Conservation (phyloP, 2,329 filamentous ascomycete species). For the Hypomyces rosellus region DNA sequence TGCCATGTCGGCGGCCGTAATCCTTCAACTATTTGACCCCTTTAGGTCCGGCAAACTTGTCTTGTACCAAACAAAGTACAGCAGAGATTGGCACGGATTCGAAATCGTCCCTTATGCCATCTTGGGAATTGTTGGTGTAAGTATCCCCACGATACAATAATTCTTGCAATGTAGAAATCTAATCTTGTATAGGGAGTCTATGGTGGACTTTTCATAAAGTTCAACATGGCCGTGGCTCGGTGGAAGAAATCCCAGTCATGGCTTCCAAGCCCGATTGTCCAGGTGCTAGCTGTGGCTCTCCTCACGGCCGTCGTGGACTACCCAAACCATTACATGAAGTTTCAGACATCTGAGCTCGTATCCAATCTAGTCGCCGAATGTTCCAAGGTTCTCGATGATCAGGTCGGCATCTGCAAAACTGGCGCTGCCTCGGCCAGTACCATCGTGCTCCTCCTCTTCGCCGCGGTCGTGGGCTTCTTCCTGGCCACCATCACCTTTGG, state of each 20-base stretch:
- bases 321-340: constrained; percentile 92
- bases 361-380: constrained; percentile 91
- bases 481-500: constrained; percentile 87
- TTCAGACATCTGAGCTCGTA: constrained; percentile 85
- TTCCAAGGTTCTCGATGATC: constrained; percentile 72
- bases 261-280: constrained; percentile 66
- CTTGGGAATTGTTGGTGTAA: constrained; percentile 72
- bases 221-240: constrained; percentile 79
- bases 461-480: constrained; percentile 75
- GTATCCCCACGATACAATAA: constrained; percentile 17
- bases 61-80: constrained; percentile 92
- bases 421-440: constrained; percentile 76
- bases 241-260: constrained; percentile 66
- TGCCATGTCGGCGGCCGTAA: constrained; percentile 96
- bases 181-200: constrained; percentile 62
- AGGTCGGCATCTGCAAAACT: constrained; percentile 83
- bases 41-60: constrained; percentile 95
- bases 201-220: constrained; percentile 87
- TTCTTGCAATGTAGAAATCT: background rate
- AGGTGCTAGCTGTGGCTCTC: constrained; percentile 74
- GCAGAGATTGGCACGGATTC: constrained; percentile 86
- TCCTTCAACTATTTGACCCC: constrained; percentile 85
- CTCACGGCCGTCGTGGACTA: constrained; percentile 88
- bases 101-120: constrained; percentile 84
- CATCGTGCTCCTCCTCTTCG: constrained; percentile 75